Conservation (phyloP, 1,284 basidiomycete species). For the Malassezia sp. region DNA sequence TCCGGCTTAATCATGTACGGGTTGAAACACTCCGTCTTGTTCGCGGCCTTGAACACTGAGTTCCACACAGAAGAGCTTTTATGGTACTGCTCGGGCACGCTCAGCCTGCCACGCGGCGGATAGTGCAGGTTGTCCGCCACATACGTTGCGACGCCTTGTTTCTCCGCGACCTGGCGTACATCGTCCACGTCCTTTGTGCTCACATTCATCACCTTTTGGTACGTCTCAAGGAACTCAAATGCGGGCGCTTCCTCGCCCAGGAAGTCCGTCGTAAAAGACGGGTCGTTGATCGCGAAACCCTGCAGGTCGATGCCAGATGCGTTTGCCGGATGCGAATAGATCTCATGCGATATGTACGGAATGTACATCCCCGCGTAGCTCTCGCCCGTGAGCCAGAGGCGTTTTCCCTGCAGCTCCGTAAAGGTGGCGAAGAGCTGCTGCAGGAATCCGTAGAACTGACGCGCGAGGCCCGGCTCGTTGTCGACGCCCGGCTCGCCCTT, state of each 20-base stretch:
- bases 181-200: constrained; percentile 15
- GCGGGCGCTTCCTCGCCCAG: constrained; percentile 28
- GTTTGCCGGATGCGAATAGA: constrained; percentile 18
- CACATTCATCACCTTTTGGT: constrained; percentile 16
- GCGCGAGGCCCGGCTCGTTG: constrained; percentile 43
- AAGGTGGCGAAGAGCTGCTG: constrained; percentile 30
- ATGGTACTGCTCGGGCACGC: constrained; percentile 1
- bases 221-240: constrained; percentile 16
- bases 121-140: constrained; percentile 31
- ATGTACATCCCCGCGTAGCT: constrained; percentile 98
- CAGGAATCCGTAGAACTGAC: constrained; percentile 44
- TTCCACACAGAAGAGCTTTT: not conserved
- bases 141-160: constrained; percentile 27
- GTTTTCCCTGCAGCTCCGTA: constrained; percentile 20
- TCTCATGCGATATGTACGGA: constrained; percentile 60
- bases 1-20: constrained; percentile 6
- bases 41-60: not conserved
- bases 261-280: constrained; percentile 24
- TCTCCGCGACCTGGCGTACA: constrained; percentile 12
- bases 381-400: constrained; percentile 38
- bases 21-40: constrained; percentile 4
- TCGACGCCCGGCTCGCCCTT: constrained; percentile 59
- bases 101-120: constrained; percentile 26
- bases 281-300: constrained; percentile 41
- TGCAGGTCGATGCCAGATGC: constrained; percentile 27